These are phyloP conservation scores for Amborella trichopoda DNA, from an alignment of 164 flowering plant genomes.

Conservation along the genomic window DNA sequence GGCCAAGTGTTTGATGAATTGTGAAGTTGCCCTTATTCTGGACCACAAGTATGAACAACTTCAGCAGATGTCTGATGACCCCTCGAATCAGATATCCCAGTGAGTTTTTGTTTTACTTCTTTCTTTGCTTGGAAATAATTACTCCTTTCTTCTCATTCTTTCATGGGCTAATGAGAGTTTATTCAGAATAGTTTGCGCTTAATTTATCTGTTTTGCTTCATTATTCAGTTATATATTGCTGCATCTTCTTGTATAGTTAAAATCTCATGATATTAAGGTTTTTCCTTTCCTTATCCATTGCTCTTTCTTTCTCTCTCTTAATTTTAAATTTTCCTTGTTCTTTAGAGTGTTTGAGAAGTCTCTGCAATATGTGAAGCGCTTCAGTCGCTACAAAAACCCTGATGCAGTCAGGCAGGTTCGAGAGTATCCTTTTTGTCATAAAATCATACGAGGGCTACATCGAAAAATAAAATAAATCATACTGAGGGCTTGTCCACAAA, in stretches of 20 bases:
- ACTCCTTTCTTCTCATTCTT: too few species aligned
- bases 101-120: constrained; percentile 43
- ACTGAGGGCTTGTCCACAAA: too few species aligned
- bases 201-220: too few species aligned
- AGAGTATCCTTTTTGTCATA: constrained; percentile 99
- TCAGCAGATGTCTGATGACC: constrained; percentile 82
- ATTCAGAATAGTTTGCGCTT: too few species aligned
- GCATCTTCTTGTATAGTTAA: background rate
- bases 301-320: background rate
- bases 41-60: constrained; percentile 91
- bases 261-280: background rate
- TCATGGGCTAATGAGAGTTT: too few species aligned
- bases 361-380: constrained; percentile 93
- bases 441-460: too few species aligned
- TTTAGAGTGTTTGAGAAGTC: constrained; percentile 96
- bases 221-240: too few species aligned
- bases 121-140: too few species aligned
- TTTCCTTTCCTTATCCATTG: background rate
- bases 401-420: constrained; percentile 97
- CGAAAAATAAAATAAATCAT: too few species aligned
- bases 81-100: constrained; percentile 90
- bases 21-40: constrained; percentile 90
- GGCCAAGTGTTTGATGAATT: constrained; percentile 97
- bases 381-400: constrained; percentile 94
- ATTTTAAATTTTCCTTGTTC: background rate